These are phyloP conservation scores for Blastobotrys raffinosifermentans DNA, from an alignment of 1,139 yeast species.

Conservation along the genomic window DNA sequence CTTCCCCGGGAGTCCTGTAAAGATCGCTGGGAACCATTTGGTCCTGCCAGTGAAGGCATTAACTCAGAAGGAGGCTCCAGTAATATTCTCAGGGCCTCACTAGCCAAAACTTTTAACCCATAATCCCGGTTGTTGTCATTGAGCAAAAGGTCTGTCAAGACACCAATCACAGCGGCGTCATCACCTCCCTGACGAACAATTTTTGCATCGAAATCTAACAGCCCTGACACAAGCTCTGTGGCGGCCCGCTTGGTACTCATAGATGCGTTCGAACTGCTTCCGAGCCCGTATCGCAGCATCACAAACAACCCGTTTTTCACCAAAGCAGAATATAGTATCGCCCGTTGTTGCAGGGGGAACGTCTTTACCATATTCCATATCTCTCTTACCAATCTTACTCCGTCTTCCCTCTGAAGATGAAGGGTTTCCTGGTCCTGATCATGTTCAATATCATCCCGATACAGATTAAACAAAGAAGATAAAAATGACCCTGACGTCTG, in stretches of 20 bases:
- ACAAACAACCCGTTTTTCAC: constrained; percentile 65
- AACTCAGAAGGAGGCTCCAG: constrained; percentile 47
- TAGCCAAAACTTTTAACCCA: constrained; percentile 75
- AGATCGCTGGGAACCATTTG: constrained; percentile 2
- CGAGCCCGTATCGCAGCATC: constrained; percentile 53
- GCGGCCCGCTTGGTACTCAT: constrained; percentile 60
- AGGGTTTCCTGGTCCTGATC: constrained; percentile 34
- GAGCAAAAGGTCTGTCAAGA: constrained; percentile 52
- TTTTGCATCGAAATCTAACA: constrained; percentile 78
- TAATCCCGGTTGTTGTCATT: constrained; percentile 58
- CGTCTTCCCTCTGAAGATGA: constrained; percentile 39
- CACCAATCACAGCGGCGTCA: constrained; percentile 5
- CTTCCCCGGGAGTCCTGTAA: background rate
- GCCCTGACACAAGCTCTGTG: constrained; percentile 72
- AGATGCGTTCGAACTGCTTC: constrained; percentile 50
- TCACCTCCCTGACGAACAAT: constrained; percentile 37
- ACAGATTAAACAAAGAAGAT: constrained; percentile 52
- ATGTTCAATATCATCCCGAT: constrained; percentile 29
- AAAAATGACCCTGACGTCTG: constrained; percentile 48
- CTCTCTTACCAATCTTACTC: constrained; percentile 75
- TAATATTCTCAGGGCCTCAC: constrained; percentile 71
- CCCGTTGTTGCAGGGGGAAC: constrained; percentile 57
- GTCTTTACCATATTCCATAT: constrained; percentile 69
- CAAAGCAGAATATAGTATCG: constrained; percentile 58
- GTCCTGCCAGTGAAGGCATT: constrained; percentile 9